Percentiles rank a stretch among this genome's conserved stretches.
phyloP scores from a whole-genome alignment of 2,329 filamentous ascomycete genomes.

The Xylaria sp. region DNA sequence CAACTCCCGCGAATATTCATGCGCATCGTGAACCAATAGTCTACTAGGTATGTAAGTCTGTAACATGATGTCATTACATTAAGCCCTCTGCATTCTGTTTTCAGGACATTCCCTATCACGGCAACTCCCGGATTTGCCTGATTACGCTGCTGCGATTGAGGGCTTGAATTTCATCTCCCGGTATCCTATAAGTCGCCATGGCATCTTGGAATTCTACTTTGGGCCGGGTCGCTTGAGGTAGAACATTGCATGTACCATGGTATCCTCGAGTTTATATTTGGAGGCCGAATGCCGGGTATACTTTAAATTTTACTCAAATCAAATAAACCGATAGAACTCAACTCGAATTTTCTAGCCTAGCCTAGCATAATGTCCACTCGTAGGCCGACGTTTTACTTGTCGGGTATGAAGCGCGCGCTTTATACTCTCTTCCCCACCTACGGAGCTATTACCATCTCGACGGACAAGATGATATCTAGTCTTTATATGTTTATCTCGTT shows the following conservation, averaged over 20 bases:
- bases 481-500: neutral
- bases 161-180: no score
- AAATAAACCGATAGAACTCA: no score
- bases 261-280: neutral
- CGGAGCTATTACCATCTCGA: neutral
- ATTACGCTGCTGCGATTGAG: neutral
- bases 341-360: neutral
- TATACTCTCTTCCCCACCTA: no score
- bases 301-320: neutral
- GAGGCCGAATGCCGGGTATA: neutral
- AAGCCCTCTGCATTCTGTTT: neutral
- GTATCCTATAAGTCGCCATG: no score
- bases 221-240: neutral
- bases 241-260: neutral
- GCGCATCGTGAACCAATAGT: no score
- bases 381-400: no score
- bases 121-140: neutral
- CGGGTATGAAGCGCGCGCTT: no score
- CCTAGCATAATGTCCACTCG: no score
- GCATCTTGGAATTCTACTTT: neutral
- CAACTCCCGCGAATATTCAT: no score
- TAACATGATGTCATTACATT: neutral
- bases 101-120: no score
- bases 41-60: neutral
- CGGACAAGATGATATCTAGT: neutral